phyloP scores from a whole-genome alignment of 768 basidiomycete species.

The Daedaleopsis sinensis region DNA sequence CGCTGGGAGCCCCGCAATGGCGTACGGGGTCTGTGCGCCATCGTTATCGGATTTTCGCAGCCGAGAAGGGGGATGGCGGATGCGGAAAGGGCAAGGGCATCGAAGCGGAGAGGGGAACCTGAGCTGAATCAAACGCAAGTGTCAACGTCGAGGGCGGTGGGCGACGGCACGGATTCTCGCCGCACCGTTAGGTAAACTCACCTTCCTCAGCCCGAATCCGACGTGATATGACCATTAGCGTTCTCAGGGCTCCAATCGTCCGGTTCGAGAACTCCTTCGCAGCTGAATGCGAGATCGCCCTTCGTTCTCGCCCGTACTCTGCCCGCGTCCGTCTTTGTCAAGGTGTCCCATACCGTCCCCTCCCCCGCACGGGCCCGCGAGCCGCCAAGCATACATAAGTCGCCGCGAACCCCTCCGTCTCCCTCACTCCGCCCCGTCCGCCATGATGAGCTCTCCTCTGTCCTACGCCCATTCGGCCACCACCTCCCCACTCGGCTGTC shows the following conservation, averaged over 20 bases:
- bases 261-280: neutral
- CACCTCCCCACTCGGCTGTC: neutral
- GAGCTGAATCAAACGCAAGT: neutral
- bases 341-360: neutral
- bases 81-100: too few species aligned
- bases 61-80: neutral
- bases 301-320: neutral
- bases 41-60: neutral
- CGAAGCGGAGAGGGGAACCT: neutral
- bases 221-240: slow-evolving; percentile 4
- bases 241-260: slow-evolving; percentile 3
- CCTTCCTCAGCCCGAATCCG: neutral
- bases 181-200: neutral
- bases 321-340: neutral
- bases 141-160: neutral
- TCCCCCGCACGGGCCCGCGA: neutral
- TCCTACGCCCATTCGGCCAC: neutral
- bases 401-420: neutral
- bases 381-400: neutral
- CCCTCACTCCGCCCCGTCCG: neutral
- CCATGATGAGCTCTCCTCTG: neutral
- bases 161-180: neutral
- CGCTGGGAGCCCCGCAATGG: neutral
- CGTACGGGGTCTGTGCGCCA: neutral
- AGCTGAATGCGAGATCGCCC: neutral